Conservation (phyloP, 176 grass and related monocot species). For the Cenchrus fungigraminus region DNA sequence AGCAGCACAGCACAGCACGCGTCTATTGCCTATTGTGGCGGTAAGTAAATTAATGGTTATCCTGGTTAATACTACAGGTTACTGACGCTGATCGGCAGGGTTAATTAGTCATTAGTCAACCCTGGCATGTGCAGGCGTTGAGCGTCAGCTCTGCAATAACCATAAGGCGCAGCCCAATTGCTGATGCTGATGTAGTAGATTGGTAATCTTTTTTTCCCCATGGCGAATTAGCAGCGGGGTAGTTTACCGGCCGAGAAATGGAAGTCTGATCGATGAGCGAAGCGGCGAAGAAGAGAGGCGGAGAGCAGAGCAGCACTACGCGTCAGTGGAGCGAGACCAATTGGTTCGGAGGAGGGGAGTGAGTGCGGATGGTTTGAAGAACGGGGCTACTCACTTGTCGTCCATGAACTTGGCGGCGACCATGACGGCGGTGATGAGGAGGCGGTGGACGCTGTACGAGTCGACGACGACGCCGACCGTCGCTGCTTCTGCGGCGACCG, state of each 20-base stretch:
- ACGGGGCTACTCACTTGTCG: slow-evolving; percentile 53
- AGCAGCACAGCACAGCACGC: not conserved
- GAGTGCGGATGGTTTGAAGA: not conserved
- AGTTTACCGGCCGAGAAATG: not conserved
- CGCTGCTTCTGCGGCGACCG: too few relatives aligned
- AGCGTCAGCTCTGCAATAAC: not conserved
- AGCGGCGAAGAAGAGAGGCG: too few relatives aligned
- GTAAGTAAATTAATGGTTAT: not conserved
- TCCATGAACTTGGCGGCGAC: slow-evolving; percentile 73
- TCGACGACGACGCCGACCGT: slow-evolving; percentile 34
- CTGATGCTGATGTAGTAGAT: not conserved
- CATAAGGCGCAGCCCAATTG: not conserved
- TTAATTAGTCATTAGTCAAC: not conserved
- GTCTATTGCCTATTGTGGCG: not conserved
- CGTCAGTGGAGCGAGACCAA: not conserved
- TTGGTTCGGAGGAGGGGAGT: not conserved
- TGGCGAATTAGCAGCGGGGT: not conserved
- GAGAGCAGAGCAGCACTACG: not conserved
- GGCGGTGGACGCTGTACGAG: slow-evolving; percentile 71
- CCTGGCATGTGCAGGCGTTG: not conserved
- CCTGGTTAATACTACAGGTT: not conserved
- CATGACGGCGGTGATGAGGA: slow-evolving; percentile 78
- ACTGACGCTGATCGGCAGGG: not conserved
- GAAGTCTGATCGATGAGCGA: not conserved
- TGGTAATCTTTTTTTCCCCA: not conserved